phyloP scores from a whole-genome alignment of 2,329 filamentous ascomycete species.

The Emergomyces africanus region DNA sequence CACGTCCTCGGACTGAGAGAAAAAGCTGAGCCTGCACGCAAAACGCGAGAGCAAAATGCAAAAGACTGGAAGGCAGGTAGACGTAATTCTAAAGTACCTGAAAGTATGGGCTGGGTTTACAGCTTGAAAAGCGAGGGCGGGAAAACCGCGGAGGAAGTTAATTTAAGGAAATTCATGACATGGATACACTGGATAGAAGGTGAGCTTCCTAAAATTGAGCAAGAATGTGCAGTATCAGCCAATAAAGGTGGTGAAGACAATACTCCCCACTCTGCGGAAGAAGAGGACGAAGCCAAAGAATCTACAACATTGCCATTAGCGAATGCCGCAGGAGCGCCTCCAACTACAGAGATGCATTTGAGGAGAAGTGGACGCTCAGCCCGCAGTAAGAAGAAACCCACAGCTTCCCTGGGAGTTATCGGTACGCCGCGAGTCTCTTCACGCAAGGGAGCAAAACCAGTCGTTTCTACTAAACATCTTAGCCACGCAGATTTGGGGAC shows the following conservation, averaged over 20 bases:
- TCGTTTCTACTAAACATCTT: not conserved
- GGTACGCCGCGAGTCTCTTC: not conserved
- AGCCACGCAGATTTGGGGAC: not conserved
- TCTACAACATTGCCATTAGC: not conserved
- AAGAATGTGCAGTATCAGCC: not conserved
- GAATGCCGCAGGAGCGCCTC: not conserved
- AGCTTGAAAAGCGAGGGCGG: too few species aligned
- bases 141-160: not conserved
- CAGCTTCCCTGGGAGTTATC: not conserved
- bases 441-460: not conserved
- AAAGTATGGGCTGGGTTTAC: not conserved
- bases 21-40: not conserved
- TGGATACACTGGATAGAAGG: slow-evolving; percentile 1
- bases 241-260: not conserved
- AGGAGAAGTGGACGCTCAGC: not conserved
- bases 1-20: not conserved
- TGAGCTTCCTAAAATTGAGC: slow-evolving; percentile 1
- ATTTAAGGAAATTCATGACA: not conserved
- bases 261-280: not conserved
- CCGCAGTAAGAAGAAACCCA: not conserved
- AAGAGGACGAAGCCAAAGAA: not conserved
- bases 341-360: not conserved
- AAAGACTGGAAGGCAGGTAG: not conserved
- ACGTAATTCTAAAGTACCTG: not conserved
- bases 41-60: not conserved